phyloP scores from a whole-genome alignment of 305 asterid species.

The Striga hermonthica region DNA sequence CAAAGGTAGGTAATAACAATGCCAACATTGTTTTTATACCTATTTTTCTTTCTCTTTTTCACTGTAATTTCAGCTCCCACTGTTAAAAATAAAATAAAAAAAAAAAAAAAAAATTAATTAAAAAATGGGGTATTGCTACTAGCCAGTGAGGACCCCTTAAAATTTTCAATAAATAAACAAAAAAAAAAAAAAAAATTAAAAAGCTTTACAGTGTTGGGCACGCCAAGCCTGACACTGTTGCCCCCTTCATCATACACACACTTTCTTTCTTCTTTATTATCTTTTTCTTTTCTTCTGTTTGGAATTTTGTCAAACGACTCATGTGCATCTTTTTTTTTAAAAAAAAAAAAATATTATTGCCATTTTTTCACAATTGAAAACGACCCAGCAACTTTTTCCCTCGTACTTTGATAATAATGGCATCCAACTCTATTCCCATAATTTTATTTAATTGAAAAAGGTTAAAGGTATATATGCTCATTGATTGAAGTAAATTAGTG shows the following conservation, averaged over 20 bases:
- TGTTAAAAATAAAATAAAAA: too few species aligned
- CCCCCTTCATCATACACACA: constrained; percentile 36
- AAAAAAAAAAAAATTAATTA: too few species aligned
- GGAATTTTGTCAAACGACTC: constrained; percentile 31
- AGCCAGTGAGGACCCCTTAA: constrained; percentile 29
- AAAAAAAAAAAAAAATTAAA: constrained; percentile 25
- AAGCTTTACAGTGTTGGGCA: constrained; percentile 53
- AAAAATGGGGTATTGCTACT: constrained; percentile 34
- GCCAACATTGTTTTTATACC: constrained; percentile 16
- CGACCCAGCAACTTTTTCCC: constrained; percentile 47
- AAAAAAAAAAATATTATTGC: too few species aligned
- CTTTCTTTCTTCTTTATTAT: neutral
- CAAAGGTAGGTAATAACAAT: constrained; percentile 10
- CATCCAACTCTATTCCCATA: constrained; percentile 38
- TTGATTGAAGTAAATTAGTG: too few species aligned
- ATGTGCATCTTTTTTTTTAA: constrained; percentile 5
- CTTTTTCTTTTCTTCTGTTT: constrained; percentile 19
- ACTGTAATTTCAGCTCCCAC: constrained; percentile 38
- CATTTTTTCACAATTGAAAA: constrained; percentile 34
- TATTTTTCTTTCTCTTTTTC: constrained; percentile 17
- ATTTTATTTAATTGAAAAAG: too few species aligned
- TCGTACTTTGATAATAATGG: constrained; percentile 46
- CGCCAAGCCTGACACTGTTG: constrained; percentile 77
- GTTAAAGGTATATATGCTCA: too few species aligned
- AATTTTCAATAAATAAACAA: constrained; percentile 27